A percentile compares a stretch with the other conserved stretches of the same genome.
These are phyloP conservation scores for Candida multigemmis DNA, from an alignment of 805 yeast genomes.

Conservation along the genomic window DNA sequence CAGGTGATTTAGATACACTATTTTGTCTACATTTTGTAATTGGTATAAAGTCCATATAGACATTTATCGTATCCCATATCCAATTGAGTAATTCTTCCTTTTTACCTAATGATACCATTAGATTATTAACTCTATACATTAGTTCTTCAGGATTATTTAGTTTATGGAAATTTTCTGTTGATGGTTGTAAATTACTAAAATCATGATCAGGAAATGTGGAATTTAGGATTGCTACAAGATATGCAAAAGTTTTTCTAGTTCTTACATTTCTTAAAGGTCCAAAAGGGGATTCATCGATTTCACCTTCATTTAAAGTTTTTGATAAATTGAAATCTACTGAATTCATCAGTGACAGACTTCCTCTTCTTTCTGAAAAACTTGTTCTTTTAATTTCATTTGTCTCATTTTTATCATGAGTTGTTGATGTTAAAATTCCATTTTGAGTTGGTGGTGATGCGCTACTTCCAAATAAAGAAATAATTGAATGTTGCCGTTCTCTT, in stretches of 20 bases:
- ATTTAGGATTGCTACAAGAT: constrained; percentile 81
- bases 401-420: constrained; percentile 2
- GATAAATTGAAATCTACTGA: constrained; percentile 7
- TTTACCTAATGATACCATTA: constrained; percentile 46
- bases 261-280: constrained; percentile 86
- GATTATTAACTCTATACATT: constrained; percentile 64
- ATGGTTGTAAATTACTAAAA: constrained; percentile 79
- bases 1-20: constrained; percentile 2
- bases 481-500: constrained; percentile 27
- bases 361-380: constrained; percentile 14
- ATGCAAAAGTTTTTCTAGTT: constrained; percentile 83
- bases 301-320: constrained; percentile 11
- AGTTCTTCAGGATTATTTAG: constrained; percentile 34
- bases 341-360: constrained; percentile 15
- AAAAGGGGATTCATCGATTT: constrained; percentile 58
- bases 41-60: constrained; percentile 61
- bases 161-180: constrained; percentile 40
- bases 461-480: constrained; percentile 25
- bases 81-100: constrained; percentile 40
- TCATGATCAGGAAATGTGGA: constrained; percentile 96
- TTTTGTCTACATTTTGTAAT: constrained; percentile 3
- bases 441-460: constrained; percentile 23
- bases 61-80: constrained; percentile 84
- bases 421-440: constrained; percentile 1
- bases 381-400: neutral